Conservation (phyloP, 2,329 filamentous ascomycete species). For the Fusarium sp. region DNA sequence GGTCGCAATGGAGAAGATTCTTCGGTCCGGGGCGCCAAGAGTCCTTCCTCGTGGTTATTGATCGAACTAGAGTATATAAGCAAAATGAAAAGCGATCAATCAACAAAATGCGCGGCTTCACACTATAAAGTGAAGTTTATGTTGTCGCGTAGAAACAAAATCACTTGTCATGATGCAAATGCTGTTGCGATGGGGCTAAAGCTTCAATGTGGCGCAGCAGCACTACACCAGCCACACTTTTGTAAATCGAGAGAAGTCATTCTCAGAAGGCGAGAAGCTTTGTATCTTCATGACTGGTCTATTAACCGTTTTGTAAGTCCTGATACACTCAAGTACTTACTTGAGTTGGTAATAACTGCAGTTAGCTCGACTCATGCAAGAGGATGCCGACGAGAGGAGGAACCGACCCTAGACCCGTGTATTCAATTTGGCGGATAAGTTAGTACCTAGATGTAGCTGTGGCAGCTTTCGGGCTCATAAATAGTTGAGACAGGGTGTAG, state of each 20-base stretch:
- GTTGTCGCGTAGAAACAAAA: not conserved
- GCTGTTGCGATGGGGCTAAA: conserved; percentile 32
- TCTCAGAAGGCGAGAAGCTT: not conserved
- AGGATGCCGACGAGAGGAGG: not conserved
- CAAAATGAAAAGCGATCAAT: accelerated
- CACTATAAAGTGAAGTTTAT: not conserved
- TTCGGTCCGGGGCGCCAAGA: too few relatives aligned
- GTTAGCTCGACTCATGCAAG: not conserved
- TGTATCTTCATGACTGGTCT: not conserved
- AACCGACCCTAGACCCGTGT: not conserved
- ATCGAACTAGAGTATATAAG: not conserved
- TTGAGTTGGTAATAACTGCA: not conserved
- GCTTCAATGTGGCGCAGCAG: conserved; percentile 18
- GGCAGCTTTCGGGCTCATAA: not conserved
- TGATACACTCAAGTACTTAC: not conserved
- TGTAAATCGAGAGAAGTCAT: not conserved
- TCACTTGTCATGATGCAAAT: conserved; percentile 23
- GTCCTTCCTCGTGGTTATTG: too few relatives aligned
- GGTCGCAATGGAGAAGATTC: not conserved
- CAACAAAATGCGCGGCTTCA: too few relatives aligned
- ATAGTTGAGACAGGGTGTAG: not conserved
- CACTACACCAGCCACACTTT: conserved; percentile 11
- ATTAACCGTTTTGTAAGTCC: not conserved
- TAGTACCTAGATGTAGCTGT: not conserved
- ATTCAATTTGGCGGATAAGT: not conserved